Conservation (phyloP, 2,329 filamentous ascomycete genomes). For the Phaeophleospora eucalypticola region DNA sequence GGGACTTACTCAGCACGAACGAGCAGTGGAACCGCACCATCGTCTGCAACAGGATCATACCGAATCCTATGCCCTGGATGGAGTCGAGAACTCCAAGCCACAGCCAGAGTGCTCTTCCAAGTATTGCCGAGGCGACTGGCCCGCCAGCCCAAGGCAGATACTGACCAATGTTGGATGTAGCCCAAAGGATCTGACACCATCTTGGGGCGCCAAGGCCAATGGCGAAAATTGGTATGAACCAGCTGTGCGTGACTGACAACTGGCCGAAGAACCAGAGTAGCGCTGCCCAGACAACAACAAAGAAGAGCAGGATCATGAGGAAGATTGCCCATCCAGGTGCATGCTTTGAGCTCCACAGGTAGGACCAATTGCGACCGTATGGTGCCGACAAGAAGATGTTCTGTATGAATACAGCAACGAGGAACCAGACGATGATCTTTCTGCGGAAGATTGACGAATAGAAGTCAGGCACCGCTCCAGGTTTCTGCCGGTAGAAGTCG, state of each 20-base stretch:
- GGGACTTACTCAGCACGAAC: slow-evolving; percentile 49
- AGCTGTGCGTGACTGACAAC: slow-evolving; percentile 58
- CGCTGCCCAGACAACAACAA: slow-evolving; percentile 53
- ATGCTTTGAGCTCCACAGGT: slow-evolving; percentile 56
- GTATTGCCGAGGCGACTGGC: slow-evolving; percentile 51
- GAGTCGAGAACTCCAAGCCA: slow-evolving; percentile 65
- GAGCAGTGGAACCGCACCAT: slow-evolving; percentile 57
- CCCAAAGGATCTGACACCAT: slow-evolving; percentile 67
- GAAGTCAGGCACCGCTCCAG: slow-evolving; percentile 62
- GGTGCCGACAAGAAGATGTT: slow-evolving; percentile 65
- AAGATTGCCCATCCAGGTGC: slow-evolving; percentile 55
- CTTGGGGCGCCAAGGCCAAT: slow-evolving; percentile 62
- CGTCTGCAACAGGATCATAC: slow-evolving; percentile 64
- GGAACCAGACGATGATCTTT: slow-evolving; percentile 65
- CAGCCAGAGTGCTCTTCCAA: slow-evolving; percentile 59
- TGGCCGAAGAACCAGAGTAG: slow-evolving; percentile 51
- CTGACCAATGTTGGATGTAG: slow-evolving; percentile 55
- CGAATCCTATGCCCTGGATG: slow-evolving; percentile 62
- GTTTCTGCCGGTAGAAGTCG: slow-evolving; percentile 62
- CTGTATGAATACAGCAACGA: slow-evolving; percentile 59
- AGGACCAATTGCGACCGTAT: slow-evolving; percentile 65
- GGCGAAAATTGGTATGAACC: slow-evolving; percentile 65
- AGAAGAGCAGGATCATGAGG: slow-evolving; percentile 54
- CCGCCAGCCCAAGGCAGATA: slow-evolving; percentile 61
- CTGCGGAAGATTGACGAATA: slow-evolving; percentile 59